phyloP scores from a whole-genome alignment of 169 alveolate species.

The Plasmodium berghei region DNA sequence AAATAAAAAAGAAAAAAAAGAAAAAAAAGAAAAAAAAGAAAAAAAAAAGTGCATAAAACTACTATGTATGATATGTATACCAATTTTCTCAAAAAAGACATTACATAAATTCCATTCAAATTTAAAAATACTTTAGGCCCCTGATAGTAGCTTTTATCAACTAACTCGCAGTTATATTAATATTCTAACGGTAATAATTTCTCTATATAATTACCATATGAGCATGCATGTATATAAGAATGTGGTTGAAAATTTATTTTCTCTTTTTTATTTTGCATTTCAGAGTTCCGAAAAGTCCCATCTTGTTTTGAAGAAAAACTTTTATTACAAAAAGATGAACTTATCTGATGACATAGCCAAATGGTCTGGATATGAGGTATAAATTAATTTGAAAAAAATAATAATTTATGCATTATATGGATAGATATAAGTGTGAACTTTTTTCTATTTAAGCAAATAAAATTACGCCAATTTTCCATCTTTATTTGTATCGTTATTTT shows the following conservation, averaged over 20 bases:
- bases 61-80: not conserved
- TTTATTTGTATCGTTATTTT: not conserved
- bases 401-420: not conserved
- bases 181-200: constrained; percentile 29
- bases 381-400: not conserved
- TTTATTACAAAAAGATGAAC: constrained; percentile 76
- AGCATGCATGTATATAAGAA: not conserved
- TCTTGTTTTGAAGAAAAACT: constrained; percentile 20
- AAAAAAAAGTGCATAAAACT: not conserved
- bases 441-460: too few species aligned
- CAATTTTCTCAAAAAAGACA: not conserved
- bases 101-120: too few species aligned
- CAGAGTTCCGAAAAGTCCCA: not conserved
- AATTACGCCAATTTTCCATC: too few species aligned
- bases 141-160: constrained; percentile 37
- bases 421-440: too few species aligned
- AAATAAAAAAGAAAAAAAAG: not conserved
- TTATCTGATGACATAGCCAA: constrained; percentile 75
- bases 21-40: not conserved
- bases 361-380: constrained; percentile 74
- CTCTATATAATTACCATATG: too few species aligned
- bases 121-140: constrained; percentile 2
- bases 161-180: constrained; percentile 33
- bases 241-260: not conserved
- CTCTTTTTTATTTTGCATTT: not conserved